Percentiles rank a stretch among this genome's conserved stretches.
phyloP scores from a whole-genome alignment of 2,329 filamentous ascomycete genomes.

The Aureobasidium leucospermi region DNA sequence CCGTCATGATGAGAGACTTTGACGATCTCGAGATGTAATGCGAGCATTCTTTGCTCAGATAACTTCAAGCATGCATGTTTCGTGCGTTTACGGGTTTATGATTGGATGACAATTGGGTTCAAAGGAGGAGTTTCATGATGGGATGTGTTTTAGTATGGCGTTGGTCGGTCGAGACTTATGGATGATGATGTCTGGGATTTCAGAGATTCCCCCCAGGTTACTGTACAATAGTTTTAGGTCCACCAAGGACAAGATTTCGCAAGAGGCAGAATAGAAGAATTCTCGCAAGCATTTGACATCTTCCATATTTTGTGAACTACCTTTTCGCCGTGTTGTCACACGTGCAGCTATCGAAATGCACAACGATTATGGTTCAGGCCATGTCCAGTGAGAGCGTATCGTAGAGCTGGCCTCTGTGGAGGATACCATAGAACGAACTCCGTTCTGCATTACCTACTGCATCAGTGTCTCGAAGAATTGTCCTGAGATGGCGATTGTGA shows the following conservation, averaged over 20 bases:
- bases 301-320: neutral
- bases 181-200: neutral
- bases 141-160: slow-evolving; percentile 1
- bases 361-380: no score
- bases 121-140: neutral
- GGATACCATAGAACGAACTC: no score
- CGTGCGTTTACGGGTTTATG: slow-evolving; percentile 10
- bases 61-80: neutral
- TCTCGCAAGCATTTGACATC: neutral
- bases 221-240: slow-evolving; percentile 1
- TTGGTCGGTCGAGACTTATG: slow-evolving; percentile 1
- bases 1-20: slow-evolving; percentile 78
- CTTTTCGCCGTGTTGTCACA: no score
- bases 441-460: no score
- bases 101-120: neutral
- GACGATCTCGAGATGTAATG: slow-evolving; percentile 57
- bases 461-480: no score
- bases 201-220: neutral
- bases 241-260: neutral
- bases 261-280: neutral
- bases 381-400: no score
- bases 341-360: no score
- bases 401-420: no score
- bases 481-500: no score
- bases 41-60: neutral